A percentile compares a stretch with the other conserved stretches of the same genome.
Evolutionary conservation across 257 asterid species (phyloP).

Genomic region (Echium plantagineum): DNA sequence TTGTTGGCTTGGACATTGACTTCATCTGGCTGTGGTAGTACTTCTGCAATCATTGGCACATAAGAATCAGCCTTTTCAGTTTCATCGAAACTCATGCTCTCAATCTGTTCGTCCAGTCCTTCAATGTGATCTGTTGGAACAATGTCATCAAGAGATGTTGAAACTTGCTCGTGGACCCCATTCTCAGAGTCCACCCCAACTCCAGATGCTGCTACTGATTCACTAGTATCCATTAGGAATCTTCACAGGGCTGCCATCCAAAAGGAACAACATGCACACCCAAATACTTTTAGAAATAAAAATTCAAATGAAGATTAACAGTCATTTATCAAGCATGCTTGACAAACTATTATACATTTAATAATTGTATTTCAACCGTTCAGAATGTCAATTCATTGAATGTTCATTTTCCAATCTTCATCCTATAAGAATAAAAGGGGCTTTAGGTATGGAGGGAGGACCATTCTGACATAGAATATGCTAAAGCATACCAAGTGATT

Average conservation of each 20-base stretch:
- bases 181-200: constrained; percentile 22
- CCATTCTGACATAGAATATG: too few relatives aligned
- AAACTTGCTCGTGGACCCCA: constrained; percentile 18
- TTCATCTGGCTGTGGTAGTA: too few relatives aligned
- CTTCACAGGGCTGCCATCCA: not conserved
- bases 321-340: too few relatives aligned
- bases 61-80: constrained; percentile 11
- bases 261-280: constrained; percentile 1
- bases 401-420: too few relatives aligned
- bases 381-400: too few relatives aligned
- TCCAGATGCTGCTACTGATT: constrained; percentile 13
- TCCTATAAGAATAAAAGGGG: too few relatives aligned
- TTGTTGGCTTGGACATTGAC: constrained; percentile 11
- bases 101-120: constrained; percentile 11
- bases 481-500: too few relatives aligned
- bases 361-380: too few relatives aligned
- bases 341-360: too few relatives aligned
- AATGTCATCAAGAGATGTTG: constrained; percentile 6
- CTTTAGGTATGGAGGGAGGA: too few relatives aligned
- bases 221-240: constrained; percentile 23
- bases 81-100: constrained; percentile 16
- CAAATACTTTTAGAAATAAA: not conserved
- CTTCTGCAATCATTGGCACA: too few relatives aligned
- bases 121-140: constrained; percentile 12
- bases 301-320: not conserved